Evolutionary conservation across 306 rosid genomes (phyloP).

Genomic region (Trifolium dubium): DNA sequence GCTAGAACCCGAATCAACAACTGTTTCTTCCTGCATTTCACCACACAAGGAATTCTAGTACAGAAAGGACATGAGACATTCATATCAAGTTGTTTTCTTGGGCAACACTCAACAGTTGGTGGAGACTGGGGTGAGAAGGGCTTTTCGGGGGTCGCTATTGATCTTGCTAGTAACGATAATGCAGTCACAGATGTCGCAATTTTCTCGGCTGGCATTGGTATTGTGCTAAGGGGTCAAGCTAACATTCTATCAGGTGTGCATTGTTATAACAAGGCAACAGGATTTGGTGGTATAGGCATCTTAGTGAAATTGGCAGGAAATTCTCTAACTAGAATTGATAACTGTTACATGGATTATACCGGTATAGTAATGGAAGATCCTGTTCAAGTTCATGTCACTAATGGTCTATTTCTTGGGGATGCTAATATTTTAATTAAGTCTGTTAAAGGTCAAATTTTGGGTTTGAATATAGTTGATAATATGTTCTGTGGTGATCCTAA

Average conservation of each 20-base stretch:
- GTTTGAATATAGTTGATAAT: constrained; percentile 61
- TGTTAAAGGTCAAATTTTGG: constrained; percentile 57
- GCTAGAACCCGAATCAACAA: constrained; percentile 64
- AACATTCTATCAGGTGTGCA: constrained; percentile 69
- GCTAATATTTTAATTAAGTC: constrained; percentile 63
- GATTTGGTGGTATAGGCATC: constrained; percentile 70
- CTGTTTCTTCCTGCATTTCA: constrained; percentile 74
- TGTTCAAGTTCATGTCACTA: constrained; percentile 75
- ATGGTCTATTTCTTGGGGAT: constrained; percentile 68
- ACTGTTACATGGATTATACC: constrained; percentile 69
- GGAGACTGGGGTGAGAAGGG: constrained; percentile 56
- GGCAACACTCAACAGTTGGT: constrained; percentile 66
- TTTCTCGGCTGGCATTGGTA: constrained; percentile 66
- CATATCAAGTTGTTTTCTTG: constrained; percentile 65
- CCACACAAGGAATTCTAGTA: constrained; percentile 64
- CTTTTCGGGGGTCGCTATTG: constrained; percentile 55
- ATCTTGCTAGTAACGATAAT: constrained; percentile 57
- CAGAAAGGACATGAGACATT: constrained; percentile 66
- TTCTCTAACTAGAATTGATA: constrained; percentile 66
- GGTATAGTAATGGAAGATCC: constrained; percentile 77
- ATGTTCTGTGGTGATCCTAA: constrained; percentile 61
- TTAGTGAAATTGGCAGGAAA: constrained; percentile 60
- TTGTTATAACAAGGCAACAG: constrained; percentile 69
- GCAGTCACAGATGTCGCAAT: constrained; percentile 53
- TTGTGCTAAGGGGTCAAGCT: constrained; percentile 68